phyloP scores from a whole-genome alignment of 768 basidiomycete genomes.

The Postia placenta region DNA sequence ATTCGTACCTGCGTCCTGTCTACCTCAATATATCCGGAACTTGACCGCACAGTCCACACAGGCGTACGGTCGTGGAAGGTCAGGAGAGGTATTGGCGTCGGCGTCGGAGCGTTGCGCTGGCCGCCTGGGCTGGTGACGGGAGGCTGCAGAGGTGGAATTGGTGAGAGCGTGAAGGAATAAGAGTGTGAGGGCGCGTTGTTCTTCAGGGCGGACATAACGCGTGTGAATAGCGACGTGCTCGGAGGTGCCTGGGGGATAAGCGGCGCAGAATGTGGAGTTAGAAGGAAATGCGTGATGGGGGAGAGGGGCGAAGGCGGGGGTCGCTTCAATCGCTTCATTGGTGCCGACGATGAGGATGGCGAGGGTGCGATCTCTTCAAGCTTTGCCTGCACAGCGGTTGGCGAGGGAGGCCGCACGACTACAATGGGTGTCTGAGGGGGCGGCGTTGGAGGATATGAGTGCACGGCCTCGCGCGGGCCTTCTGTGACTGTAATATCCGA shows the following conservation, averaged over 20 bases:
- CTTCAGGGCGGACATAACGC: slow-evolving; percentile 23
- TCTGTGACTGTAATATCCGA: slow-evolving; percentile 26
- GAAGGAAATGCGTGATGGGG: slow-evolving; percentile 23
- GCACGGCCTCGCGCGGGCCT: slow-evolving; percentile 15
- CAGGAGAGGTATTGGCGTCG: slow-evolving; percentile 42
- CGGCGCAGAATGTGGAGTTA: slow-evolving; percentile 24
- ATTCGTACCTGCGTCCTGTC: slow-evolving; percentile 47
- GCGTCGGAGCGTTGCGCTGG: slow-evolving; percentile 18
- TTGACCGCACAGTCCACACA: slow-evolving; percentile 48
- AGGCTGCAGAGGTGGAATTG: slow-evolving; percentile 14
- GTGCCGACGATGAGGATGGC: not conserved
- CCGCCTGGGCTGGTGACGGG: slow-evolving; percentile 13
- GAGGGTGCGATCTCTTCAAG: slow-evolving; percentile 15
- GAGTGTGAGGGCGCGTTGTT: slow-evolving; percentile 44
- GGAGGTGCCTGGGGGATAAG: slow-evolving; percentile 14
- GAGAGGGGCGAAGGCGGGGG: not conserved
- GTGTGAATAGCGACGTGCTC: slow-evolving; percentile 19
- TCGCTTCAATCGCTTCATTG: not conserved
- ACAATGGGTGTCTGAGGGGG: slow-evolving; percentile 21
- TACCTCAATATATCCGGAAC: slow-evolving; percentile 60
- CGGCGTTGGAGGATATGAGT: slow-evolving; percentile 32
- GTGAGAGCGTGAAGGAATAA: slow-evolving; percentile 54
- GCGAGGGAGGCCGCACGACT: slow-evolving; percentile 23
- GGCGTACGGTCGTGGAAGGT: slow-evolving; percentile 72
- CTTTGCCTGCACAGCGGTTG: slow-evolving; percentile 23